A percentile compares a stretch with the other conserved stretches of the same genome.
phyloP scores from a whole-genome alignment of 352 stramenopile genomes.

The Globisporangium viniferum region DNA sequence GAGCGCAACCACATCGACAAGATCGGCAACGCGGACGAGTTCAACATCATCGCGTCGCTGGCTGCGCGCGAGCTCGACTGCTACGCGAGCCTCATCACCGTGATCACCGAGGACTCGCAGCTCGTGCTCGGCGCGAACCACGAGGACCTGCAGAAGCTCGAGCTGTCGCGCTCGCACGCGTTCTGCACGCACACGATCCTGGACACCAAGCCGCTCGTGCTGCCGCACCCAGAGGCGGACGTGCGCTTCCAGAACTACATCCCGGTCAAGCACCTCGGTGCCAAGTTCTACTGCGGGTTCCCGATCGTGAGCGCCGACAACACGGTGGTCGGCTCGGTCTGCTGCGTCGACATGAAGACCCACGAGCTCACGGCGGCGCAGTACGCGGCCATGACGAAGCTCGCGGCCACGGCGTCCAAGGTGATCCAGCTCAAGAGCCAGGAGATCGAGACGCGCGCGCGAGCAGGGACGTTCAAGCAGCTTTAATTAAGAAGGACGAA shows the following conservation, averaged over 20 bases:
- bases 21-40: slow-evolving; percentile 48
- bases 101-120: slow-evolving; percentile 48
- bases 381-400: slow-evolving; percentile 23
- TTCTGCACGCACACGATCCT: slow-evolving; percentile 38
- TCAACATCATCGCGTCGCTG: slow-evolving; percentile 57
- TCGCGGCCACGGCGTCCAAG: slow-evolving; percentile 49
- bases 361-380: slow-evolving; percentile 27
- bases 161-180: slow-evolving; percentile 24
- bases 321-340: slow-evolving; percentile 29
- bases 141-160: slow-evolving; percentile 14
- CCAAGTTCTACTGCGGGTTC: slow-evolving; percentile 43
- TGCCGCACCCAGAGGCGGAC: slow-evolving; percentile 50
- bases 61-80: slow-evolving; percentile 54
- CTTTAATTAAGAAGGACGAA: not conserved
- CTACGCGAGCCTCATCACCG: slow-evolving; percentile 47
- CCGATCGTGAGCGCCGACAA: slow-evolving; percentile 19
- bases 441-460: slow-evolving; percentile 1
- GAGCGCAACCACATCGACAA: slow-evolving; percentile 31
- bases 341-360: slow-evolving; percentile 41
- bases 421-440: slow-evolving; percentile 20
- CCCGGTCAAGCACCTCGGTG: slow-evolving; percentile 32
- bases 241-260: slow-evolving; percentile 40
- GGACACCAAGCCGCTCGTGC: slow-evolving; percentile 39
- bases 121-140: slow-evolving; percentile 32
- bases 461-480: not conserved